phyloP scores from a whole-genome alignment of 768 basidiomycete species.

The Kwoniella pini region DNA sequence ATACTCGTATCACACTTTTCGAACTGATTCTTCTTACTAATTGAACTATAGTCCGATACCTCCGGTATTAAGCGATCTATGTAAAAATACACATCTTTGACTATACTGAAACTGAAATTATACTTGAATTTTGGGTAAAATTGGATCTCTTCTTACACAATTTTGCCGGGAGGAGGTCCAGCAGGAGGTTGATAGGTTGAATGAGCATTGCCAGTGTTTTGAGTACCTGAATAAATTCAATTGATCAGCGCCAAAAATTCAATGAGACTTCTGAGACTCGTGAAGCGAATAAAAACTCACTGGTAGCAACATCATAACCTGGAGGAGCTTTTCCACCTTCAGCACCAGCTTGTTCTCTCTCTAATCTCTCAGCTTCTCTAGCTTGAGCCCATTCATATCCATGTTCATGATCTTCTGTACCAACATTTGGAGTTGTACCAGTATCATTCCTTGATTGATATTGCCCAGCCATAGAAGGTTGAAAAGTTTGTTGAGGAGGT shows the following conservation, averaged over 20 bases:
- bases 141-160: too few relatives aligned
- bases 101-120: too few relatives aligned
- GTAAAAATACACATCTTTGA: too few relatives aligned
- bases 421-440: not conserved
- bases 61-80: too few relatives aligned
- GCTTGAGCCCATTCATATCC: slow-evolving; percentile 53
- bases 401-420: slow-evolving; percentile 37
- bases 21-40: too few relatives aligned
- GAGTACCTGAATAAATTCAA: slow-evolving; percentile 8
- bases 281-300: slow-evolving; percentile 23
- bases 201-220: slow-evolving; percentile 23
- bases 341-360: slow-evolving; percentile 34
- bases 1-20: too few relatives aligned
- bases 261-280: not conserved
- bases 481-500: slow-evolving; percentile 43
- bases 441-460: slow-evolving; percentile 26
- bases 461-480: slow-evolving; percentile 43
- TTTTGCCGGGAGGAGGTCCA: slow-evolving; percentile 33
- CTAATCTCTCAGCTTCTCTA: slow-evolving; percentile 41
- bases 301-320: slow-evolving; percentile 43
- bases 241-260: not conserved
- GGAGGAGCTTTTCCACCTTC: slow-evolving; percentile 34
- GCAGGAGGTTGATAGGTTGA: slow-evolving; percentile 36
- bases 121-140: too few relatives aligned
- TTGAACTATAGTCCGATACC: too few relatives aligned